These are phyloP conservation scores for Panaeolus papilionaceus DNA, from an alignment of 768 basidiomycete species.

Conservation along the genomic window DNA sequence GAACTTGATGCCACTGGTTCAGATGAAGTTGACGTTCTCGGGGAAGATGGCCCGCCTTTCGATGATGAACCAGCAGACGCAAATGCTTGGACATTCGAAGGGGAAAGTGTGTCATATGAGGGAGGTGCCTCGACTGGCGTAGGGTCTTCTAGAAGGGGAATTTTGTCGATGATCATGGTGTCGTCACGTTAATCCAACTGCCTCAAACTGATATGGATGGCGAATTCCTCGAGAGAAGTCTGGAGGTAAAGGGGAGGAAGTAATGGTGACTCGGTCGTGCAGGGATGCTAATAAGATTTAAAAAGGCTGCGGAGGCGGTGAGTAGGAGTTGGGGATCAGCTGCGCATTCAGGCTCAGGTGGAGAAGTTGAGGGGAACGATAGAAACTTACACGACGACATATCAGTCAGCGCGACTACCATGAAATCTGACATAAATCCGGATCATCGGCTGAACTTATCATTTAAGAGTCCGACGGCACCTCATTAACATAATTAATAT, in stretches of 20 bases:
- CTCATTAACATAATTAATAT: background rate
- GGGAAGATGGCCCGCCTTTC: constrained; percentile 13
- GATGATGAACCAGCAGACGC: background rate
- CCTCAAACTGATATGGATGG: background rate
- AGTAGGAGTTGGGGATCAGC: background rate
- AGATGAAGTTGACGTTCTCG: constrained; percentile 19
- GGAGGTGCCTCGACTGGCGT: constrained; percentile 46
- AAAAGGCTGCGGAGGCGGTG: constrained; percentile 8
- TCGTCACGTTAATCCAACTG: background rate
- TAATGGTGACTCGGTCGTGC: background rate
- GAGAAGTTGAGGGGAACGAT: background rate
- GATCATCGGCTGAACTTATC: background rate
- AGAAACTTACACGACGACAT: background rate
- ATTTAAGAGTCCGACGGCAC: background rate
- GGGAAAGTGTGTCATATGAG: constrained; percentile 39
- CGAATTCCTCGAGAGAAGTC: background rate
- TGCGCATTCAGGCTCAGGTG: constrained; percentile 6
- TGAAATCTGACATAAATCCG: constrained; percentile 7
- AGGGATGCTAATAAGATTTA: background rate
- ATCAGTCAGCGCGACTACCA: background rate
- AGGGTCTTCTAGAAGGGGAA: constrained; percentile 43
- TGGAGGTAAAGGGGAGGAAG: background rate
- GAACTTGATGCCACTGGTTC: constrained; percentile 23
- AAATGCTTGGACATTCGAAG: constrained; percentile 1
- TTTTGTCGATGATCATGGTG: constrained; percentile 38